Conservation (phyloP, 1,284 basidiomycete species). For the Heterobasidion occidentale region DNA sequence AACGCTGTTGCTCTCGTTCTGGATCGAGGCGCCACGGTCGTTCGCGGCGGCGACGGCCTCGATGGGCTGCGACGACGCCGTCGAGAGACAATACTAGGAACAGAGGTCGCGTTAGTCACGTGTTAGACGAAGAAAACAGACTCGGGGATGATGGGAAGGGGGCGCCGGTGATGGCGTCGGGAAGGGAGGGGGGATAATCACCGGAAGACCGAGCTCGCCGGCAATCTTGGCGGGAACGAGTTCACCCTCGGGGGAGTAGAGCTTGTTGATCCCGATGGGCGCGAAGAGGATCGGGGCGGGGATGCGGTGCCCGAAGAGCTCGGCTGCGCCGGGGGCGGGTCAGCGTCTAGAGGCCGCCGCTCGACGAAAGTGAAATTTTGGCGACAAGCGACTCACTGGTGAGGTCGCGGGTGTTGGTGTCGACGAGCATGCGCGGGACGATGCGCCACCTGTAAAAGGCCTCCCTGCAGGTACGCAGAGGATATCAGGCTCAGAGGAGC, state of each 20-base stretch:
- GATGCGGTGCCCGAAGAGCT: constrained; percentile 44
- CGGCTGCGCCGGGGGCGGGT: background rate
- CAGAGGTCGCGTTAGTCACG: background rate
- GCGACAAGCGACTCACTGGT: constrained; percentile 27
- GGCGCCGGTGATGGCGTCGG: background rate
- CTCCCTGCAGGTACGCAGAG: constrained; percentile 20
- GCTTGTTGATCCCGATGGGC: constrained; percentile 53
- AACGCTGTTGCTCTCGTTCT: constrained; percentile 31
- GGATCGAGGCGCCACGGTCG: constrained; percentile 27
- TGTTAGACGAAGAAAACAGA: background rate
- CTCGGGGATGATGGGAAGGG: background rate
- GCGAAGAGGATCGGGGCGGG: constrained; percentile 48
- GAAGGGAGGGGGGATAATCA: constrained; percentile 10
- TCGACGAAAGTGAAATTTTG: background rate
- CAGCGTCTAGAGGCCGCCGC: background rate
- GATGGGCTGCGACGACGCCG: constrained; percentile 44
- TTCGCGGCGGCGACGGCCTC: constrained; percentile 47
- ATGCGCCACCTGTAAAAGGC: constrained; percentile 46
- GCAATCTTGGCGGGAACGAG: constrained; percentile 47
- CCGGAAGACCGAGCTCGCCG: constrained; percentile 45
- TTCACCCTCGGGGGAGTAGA: constrained; percentile 44
- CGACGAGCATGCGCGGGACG: constrained; percentile 50
- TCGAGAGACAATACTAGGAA: constrained; percentile 45
- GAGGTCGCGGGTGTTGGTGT: constrained; percentile 48
- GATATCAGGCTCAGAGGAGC: background rate